Base-by-base conservation (phyloP, 2,329 filamentous ascomycete species). In the Aspergillus fumigatus region DNA sequence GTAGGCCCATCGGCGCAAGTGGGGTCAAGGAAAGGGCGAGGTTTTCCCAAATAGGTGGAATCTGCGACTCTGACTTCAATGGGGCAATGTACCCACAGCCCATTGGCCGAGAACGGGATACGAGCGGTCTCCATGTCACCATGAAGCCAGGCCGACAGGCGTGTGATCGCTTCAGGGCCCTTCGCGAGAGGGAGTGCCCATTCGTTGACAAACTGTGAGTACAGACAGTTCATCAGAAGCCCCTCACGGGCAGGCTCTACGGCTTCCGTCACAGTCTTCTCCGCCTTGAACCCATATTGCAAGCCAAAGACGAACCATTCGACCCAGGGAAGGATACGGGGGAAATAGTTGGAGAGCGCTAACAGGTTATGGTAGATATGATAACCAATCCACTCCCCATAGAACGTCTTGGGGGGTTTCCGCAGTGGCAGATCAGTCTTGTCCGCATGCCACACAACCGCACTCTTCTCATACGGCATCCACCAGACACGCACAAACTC, bases 151-250 rank as follows among this genome's bases (percentile, higher is more conserved):
- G 89, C 88, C 41, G 88, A 89, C 11, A 99, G 82, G 9, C 94
- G 86, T 32, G 80, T 82, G 47, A 99, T 84, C 7, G 91, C 92
- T 74, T 97, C 92, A 14, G 93, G 93, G 0, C 94, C 94, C 63
- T 88, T 88, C 61, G 85, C 79, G 1, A 99, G 81, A 1, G 94
- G 93, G 6, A 99, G 82, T 0, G 93, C 93, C 94, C 94, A 99
- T 73, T 99, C 94, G 73, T 99, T 97, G 62, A 99, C 94, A 67
- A 91, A 96, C 70, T 99, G 94, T n/a, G 89, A 93, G 79, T 97
- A 99, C 5, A 97, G 83, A 69, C 94, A 99, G 78, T 99, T 94
- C 89, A 99, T 93, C 52, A 97, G 81, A 48, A 97, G 83, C 11
- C 92, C 93, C 61, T 88, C 80, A 58, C 88, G 85, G 61, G 88